A percentile compares a stretch with the other conserved stretches of the same genome.
These are phyloP conservation scores for Vanrija sp. DNA, from an alignment of 1,284 basidiomycete genomes.

Conservation along the genomic window DNA sequence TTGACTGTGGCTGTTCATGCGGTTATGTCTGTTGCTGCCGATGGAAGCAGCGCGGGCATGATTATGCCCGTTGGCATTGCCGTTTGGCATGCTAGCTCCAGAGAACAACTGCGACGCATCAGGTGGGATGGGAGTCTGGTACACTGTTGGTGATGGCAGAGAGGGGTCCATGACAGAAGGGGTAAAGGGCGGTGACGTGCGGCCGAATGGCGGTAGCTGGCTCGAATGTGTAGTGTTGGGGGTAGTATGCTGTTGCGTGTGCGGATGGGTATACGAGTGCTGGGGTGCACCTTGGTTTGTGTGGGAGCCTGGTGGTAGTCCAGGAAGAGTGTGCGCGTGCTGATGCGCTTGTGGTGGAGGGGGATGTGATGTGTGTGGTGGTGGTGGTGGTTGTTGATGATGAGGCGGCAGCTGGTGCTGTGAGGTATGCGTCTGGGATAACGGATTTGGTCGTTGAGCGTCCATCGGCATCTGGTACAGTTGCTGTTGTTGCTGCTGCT, in stretches of 20 bases:
- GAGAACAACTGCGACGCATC: conserved; percentile 3
- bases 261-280: not conserved
- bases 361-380: conserved; percentile 1
- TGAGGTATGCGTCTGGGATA: not conserved
- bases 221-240: not conserved
- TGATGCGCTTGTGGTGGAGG: conserved; percentile 1
- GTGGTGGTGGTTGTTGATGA: not conserved
- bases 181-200: conserved; percentile 11
- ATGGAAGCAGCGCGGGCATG: too few species aligned
- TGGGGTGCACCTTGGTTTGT: conserved; percentile 2
- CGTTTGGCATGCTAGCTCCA: not conserved
- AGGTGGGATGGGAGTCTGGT: conserved; percentile 4
- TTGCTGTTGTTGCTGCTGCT: conserved; percentile 6
- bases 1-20: too few species aligned
- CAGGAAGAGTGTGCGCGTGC: not conserved
- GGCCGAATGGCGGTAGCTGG: too few species aligned
- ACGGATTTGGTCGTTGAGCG: not conserved
- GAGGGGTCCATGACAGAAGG: conserved; percentile 11
- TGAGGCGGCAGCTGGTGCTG: too few species aligned
- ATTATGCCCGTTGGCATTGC: conserved; percentile 9
- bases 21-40: too few species aligned
- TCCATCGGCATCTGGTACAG: not conserved
- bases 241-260: not conserved
- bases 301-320: conserved; percentile 1
- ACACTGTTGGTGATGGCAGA: conserved; percentile 8